Conservation (phyloP, 805 yeast species). For the Yamadazyma kitorensis region DNA sequence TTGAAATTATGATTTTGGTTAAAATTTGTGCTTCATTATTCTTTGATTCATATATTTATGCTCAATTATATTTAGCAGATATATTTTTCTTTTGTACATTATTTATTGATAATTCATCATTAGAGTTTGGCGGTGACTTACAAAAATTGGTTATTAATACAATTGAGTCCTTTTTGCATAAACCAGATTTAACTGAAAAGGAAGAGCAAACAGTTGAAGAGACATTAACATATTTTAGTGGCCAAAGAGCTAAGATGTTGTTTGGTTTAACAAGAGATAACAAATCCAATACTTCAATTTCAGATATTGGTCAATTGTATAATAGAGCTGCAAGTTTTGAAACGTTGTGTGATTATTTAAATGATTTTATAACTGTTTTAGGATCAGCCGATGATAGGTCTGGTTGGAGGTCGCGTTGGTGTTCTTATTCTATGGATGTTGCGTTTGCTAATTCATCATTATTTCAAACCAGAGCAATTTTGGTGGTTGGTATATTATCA, state of each 20-base stretch:
- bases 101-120: constrained; percentile 49
- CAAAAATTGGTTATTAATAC: constrained; percentile 64
- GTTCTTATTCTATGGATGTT: constrained; percentile 59
- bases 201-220: constrained; percentile 43
- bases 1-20: constrained; percentile 68
- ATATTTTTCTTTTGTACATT: constrained; percentile 65
- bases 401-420: constrained; percentile 66
- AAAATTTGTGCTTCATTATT: constrained; percentile 62
- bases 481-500: constrained; percentile 68
- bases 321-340: constrained; percentile 51
- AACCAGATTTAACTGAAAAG: constrained; percentile 43
- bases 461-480: constrained; percentile 63
- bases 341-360: constrained; percentile 53
- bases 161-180: constrained; percentile 64
- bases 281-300: constrained; percentile 33
- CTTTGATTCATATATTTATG: constrained; percentile 63
- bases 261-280: constrained; percentile 66
- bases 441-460: constrained; percentile 56
- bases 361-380: constrained; percentile 49
- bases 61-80: constrained; percentile 69
- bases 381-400: constrained; percentile 46
- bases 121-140: constrained; percentile 58
- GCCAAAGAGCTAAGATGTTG: constrained; percentile 65
- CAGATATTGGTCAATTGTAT: constrained; percentile 33
- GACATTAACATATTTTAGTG: constrained; percentile 46